Evolutionary conservation across 1,284 basidiomycete genomes (phyloP).

Genomic region (Naganishia albida): DNA sequence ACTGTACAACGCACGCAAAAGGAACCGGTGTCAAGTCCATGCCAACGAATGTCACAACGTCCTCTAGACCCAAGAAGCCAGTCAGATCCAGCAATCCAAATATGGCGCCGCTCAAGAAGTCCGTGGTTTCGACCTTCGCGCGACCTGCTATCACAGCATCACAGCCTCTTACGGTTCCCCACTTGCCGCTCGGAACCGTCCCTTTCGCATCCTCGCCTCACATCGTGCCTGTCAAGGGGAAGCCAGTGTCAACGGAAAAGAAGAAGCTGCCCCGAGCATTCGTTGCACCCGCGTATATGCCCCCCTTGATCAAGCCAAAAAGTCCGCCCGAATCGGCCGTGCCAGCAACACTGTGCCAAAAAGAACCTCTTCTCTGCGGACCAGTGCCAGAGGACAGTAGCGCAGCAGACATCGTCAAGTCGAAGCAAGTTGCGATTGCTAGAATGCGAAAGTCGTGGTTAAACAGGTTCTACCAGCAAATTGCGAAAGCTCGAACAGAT

Average conservation of each 20-base stretch:
- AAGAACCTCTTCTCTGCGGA: slow-evolving; percentile 15
- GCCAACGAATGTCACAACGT: not conserved
- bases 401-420: not conserved
- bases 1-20: not conserved
- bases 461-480: slow-evolving; percentile 16
- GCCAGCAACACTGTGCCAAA: not conserved
- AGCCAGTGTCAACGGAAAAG: not conserved
- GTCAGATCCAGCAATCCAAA: not conserved
- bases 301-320: not conserved
- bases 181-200: slow-evolving; percentile 1
- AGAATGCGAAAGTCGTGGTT: slow-evolving; percentile 20
- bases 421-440: not conserved
- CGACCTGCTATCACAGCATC: not conserved
- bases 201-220: not conserved
- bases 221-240: not conserved
- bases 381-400: not conserved
- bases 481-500: slow-evolving; percentile 8
- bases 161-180: not conserved
- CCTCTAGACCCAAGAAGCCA: not conserved
- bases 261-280: not conserved
- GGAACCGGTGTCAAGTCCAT: not conserved
- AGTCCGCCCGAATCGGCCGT: no score
- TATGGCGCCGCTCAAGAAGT: not conserved
- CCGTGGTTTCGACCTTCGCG: not conserved
- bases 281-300: not conserved